These are phyloP conservation scores for Quercus wislizeni DNA, from an alignment of 306 rosid species.

Conservation along the genomic window DNA sequence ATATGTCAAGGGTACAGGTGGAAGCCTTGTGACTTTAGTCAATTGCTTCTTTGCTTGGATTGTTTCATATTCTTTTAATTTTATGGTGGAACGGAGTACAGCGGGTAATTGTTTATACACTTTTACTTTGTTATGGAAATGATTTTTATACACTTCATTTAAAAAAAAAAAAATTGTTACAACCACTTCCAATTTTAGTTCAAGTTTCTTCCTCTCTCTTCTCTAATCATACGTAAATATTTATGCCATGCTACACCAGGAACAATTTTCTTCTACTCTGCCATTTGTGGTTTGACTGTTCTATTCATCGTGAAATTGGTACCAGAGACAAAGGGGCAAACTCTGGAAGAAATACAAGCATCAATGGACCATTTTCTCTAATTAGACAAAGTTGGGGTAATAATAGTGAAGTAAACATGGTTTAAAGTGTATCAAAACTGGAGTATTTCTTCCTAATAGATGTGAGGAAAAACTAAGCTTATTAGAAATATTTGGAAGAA, in stretches of 20 bases:
- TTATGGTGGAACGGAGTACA: slow-evolving; percentile 44
- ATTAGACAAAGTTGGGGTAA: too few relatives aligned
- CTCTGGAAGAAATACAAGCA: slow-evolving; percentile 42
- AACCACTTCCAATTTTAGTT: too few relatives aligned
- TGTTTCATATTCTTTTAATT: slow-evolving; percentile 23
- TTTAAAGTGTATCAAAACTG: too few relatives aligned
- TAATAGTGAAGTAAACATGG: too few relatives aligned
- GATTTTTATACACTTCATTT: too few relatives aligned
- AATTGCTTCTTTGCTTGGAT: slow-evolving; percentile 38
- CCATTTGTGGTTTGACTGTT: slow-evolving; percentile 13
- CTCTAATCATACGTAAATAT: too few relatives aligned
- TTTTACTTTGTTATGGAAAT: neutral
- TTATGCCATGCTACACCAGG: neutral
- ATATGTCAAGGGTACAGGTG: slow-evolving; percentile 41
- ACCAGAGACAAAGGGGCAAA: slow-evolving; percentile 33
- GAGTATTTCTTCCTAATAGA: too few relatives aligned
- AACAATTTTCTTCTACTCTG: slow-evolving; percentile 27
- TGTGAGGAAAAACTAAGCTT: too few relatives aligned
- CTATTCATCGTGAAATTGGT: slow-evolving; percentile 31
- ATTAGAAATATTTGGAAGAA: too few relatives aligned
- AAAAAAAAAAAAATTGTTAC: too few relatives aligned
- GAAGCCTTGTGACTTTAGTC: slow-evolving; percentile 30
- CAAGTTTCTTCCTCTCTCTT: too few relatives aligned
- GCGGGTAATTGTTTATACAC: slow-evolving; percentile 18
- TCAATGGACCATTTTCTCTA: slow-evolving; percentile 13